Percentiles rank a stretch among this genome's conserved stretches.
phyloP scores from a whole-genome alignment of 371 early-diverging fungal genomes.

The Mucor circinelloides region DNA sequence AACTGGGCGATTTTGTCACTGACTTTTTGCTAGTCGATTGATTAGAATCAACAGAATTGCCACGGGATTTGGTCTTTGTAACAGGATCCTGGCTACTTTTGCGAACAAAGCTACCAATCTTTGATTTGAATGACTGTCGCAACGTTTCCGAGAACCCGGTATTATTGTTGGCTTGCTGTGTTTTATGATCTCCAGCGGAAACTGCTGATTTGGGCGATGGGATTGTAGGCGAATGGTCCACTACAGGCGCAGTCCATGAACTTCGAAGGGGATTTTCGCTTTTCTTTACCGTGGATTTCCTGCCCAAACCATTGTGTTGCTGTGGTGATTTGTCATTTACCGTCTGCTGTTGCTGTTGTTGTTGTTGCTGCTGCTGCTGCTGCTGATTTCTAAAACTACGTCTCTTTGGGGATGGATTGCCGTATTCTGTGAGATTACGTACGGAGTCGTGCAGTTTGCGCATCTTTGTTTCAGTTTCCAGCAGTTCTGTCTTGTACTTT shows the following conservation, averaged over 20 bases:
- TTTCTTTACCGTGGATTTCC: background rate
- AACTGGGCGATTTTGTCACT: constrained; percentile 14
- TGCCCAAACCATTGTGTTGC: background rate
- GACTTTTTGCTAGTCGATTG: background rate
- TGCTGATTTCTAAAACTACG: constrained; percentile 18
- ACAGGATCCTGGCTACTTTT: constrained; percentile 20
- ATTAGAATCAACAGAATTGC: constrained; percentile 14
- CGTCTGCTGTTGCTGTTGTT: background rate
- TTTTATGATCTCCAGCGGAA: background rate
- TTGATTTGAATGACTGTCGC: constrained; percentile 18
- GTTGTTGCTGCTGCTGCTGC: constrained; percentile 1
- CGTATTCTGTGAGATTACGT: constrained; percentile 31
- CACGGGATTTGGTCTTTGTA: constrained; percentile 12
- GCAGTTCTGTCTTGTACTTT: constrained; percentile 24
- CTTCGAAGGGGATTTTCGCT: constrained; percentile 11
- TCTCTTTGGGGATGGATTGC: constrained; percentile 28
- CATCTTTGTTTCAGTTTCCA: constrained; percentile 30
- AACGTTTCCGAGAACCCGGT: constrained; percentile 17
- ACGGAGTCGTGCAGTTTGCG: constrained; percentile 27
- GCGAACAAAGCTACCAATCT: constrained; percentile 26
- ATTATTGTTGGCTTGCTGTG: background rate
- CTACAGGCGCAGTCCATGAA: constrained; percentile 8
- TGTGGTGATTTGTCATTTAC: background rate
- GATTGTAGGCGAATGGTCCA: background rate
- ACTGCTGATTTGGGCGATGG: background rate